Conservation (phyloP, 768 basidiomycete species). For the Leccinellum luteum region DNA sequence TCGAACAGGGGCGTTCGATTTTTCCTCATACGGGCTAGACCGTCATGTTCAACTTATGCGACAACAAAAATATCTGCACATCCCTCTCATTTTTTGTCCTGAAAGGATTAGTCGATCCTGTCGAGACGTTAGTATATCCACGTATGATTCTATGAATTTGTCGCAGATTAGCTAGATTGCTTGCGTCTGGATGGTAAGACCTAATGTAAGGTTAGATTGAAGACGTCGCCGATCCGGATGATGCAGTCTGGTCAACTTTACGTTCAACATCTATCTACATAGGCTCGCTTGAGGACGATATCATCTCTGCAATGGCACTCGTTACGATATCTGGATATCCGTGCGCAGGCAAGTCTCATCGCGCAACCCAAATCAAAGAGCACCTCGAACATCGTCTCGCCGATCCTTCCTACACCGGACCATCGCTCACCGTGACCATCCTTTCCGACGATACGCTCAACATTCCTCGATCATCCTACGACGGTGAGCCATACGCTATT, state of each 20-base stretch:
- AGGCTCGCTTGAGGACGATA: neutral
- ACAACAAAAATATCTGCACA: neutral
- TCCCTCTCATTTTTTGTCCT: no score
- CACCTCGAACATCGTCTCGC: conserved; percentile 54
- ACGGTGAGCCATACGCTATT: conserved; percentile 48
- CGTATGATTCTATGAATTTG: neutral
- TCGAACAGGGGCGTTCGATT: neutral
- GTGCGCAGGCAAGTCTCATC: conserved; percentile 78
- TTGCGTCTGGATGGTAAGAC: neutral
- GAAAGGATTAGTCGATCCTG: no score
- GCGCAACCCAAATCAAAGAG: conserved; percentile 61
- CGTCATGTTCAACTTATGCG: neutral
- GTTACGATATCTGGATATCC: conserved; percentile 90
- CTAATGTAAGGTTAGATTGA: neutral
- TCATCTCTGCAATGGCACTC: conserved; percentile 66
- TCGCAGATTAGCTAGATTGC: neutral
- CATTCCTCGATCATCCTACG: conserved; percentile 64
- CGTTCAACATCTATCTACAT: neutral
- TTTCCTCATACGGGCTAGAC: neutral
- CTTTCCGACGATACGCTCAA: conserved; percentile 75
- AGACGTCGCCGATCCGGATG: neutral
- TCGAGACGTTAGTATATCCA: neutral
- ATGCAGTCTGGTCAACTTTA: neutral
- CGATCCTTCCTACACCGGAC: conserved; percentile 52
- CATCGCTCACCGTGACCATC: conserved; percentile 41